Conservation (phyloP, 768 basidiomycete genomes). For the Termitomyces sp. region DNA sequence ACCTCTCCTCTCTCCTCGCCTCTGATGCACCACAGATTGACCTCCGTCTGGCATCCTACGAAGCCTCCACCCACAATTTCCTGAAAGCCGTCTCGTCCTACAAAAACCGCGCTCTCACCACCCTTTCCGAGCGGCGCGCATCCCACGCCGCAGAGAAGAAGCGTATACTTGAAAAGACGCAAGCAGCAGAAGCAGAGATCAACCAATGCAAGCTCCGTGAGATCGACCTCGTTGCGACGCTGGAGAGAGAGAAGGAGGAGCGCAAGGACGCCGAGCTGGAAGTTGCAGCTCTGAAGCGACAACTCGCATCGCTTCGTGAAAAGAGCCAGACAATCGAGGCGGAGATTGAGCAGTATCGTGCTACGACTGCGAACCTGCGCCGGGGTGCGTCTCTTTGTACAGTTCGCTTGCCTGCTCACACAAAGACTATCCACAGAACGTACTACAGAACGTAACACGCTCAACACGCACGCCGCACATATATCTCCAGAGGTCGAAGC, state of each 20-base stretch:
- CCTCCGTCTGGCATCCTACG: constrained; percentile 54
- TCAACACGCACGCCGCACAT: constrained; percentile 48
- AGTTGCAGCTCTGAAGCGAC: constrained; percentile 56
- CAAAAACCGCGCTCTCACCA: constrained; percentile 63
- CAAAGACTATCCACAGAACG: constrained; percentile 44
- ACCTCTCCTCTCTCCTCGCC: constrained; percentile 53
- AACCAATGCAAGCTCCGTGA: constrained; percentile 74
- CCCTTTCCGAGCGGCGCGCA: constrained; percentile 63
- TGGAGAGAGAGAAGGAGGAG: constrained; percentile 70
- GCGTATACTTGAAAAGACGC: constrained; percentile 53
- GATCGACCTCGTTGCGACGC: constrained; percentile 71
- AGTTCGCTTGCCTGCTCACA: not conserved
- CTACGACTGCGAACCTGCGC: constrained; percentile 52
- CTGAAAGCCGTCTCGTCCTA: constrained; percentile 68
- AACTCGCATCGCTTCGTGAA: constrained; percentile 60
- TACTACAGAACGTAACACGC: constrained; percentile 53
- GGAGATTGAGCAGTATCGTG: constrained; percentile 72
- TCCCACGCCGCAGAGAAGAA: constrained; percentile 61
- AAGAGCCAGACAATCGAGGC: constrained; percentile 51
- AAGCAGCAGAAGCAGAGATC: constrained; percentile 63
- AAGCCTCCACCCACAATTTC: constrained; percentile 66
- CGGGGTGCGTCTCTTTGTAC: constrained; percentile 43
- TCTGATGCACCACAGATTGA: constrained; percentile 59
- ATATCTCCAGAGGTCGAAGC: constrained; percentile 50
- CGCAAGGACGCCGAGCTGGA: constrained; percentile 63